Evolutionary conservation across 208 protist genomes (phyloP), one percentile per base, ranked within the genome.

Genomic region (Trypanosoma platydactyli): DNA sequence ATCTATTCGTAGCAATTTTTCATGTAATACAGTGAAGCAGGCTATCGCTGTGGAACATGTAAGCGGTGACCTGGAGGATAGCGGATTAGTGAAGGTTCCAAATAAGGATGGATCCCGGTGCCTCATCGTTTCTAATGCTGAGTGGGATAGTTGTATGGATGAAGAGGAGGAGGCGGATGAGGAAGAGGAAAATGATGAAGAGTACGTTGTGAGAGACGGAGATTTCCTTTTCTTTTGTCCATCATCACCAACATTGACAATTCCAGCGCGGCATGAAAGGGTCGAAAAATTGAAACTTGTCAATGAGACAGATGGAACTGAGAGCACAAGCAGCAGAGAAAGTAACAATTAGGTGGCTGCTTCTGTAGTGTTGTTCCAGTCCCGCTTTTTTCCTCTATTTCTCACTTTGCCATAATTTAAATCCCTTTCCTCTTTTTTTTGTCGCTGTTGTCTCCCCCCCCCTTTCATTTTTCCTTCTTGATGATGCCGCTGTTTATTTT

Each of bases 11-110:
- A 79, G 66, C 53, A 29, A 29, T 24, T 5, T 42, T 16, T 81
- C 76, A 6, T 73, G 65, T 41, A 54, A 59, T 50, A 84, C 77
- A 7, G 77, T 71, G 41, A 86, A 79, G 42, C 78, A 76, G 48
- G 73, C 82, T 27, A 65, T 88, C 30, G 44, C 71, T 24, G 72
- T 84, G 25, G 74, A 57, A 33, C 1, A 29, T 9, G 25, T 3
- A 3, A n/a, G 1, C 33, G 35, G 3, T 33, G 41, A 7, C 42
- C 25, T 44, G n/a, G 13, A 25, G 20, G 58, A 16, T 35, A 44
- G 41, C 5, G 58, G 18, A 22, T 53, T 63, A 16, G 29, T 18
- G 22, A 63, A 63, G 42, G 30, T 41, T 12, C 18, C 58, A 53
- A 45, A 41, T 11, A 64, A 44, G 5, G 22, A 20, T 12, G n/a